These are phyloP conservation scores for Bjerkandera adusta DNA, from an alignment of 1,284 basidiomycete species.

Conservation along the genomic window DNA sequence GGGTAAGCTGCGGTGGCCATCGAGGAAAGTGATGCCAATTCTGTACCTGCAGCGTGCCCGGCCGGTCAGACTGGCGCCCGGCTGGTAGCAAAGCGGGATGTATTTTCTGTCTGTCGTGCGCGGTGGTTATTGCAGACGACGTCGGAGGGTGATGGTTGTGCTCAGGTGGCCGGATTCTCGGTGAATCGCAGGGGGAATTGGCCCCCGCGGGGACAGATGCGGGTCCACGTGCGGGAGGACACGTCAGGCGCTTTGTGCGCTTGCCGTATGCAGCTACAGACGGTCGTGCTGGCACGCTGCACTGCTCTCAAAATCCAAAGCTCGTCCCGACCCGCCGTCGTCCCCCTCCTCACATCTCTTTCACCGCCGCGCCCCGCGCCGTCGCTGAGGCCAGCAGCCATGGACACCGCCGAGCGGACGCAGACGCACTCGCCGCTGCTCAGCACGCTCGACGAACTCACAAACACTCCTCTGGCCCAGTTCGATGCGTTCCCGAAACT, in stretches of 20 bases:
- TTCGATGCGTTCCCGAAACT: slow-evolving; percentile 91
- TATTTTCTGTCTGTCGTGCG: no score
- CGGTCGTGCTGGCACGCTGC: slow-evolving; percentile 14
- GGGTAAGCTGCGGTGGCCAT: no score
- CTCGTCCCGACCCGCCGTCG: neutral
- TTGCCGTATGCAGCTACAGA: slow-evolving; percentile 6
- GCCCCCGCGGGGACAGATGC: slow-evolving; percentile 6
- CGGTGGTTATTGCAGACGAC: no score
- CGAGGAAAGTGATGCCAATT: no score
- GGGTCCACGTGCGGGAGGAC: slow-evolving; percentile 17
- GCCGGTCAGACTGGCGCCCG: no score
- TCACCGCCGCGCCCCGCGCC: no score
- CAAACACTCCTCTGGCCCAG: slow-evolving; percentile 50
- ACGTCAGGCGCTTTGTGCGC: slow-evolving; percentile 18
- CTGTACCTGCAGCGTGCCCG: no score
- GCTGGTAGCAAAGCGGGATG: no score
- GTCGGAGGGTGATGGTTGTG: no score
- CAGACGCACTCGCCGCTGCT: slow-evolving; percentile 38
- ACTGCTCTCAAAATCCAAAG: slow-evolving; percentile 14
- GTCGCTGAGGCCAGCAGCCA: slow-evolving; percentile 5
- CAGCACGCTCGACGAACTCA: slow-evolving; percentile 55
- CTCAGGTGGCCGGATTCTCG: no score
- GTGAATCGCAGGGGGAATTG: slow-evolving; percentile 10
- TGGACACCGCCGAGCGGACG: slow-evolving; percentile 20
- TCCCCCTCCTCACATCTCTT: neutral